These are phyloP conservation scores for Microsporum canis DNA, from an alignment of 2,329 filamentous ascomycete species.

Conservation along the genomic window DNA sequence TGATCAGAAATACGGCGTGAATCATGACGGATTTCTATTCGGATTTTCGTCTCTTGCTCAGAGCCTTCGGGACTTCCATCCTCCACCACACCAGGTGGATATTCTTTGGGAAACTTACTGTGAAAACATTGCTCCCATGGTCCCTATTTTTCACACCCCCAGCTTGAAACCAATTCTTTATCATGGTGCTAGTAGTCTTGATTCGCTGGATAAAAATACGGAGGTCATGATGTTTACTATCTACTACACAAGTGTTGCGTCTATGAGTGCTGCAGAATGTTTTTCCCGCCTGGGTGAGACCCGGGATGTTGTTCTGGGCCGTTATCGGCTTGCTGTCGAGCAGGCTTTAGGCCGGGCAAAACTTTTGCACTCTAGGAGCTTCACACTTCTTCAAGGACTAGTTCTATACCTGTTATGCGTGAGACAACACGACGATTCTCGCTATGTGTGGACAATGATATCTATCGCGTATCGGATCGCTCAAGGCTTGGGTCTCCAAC, in stretches of 20 bases:
- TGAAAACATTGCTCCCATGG: conserved; percentile 50
- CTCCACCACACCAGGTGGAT: conserved; percentile 39
- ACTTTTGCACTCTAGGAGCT: conserved; percentile 51
- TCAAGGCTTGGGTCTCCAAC: conserved; percentile 39
- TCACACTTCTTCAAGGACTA: conserved; percentile 51
- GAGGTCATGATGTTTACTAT: conserved; percentile 53
- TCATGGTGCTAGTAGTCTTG: conserved; percentile 40
- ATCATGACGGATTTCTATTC: conserved; percentile 50
- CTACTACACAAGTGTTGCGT: conserved; percentile 46
- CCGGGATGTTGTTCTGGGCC: conserved; percentile 38
- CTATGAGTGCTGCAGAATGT: conserved; percentile 33
- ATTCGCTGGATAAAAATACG: conserved; percentile 40
- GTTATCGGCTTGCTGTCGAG: conserved; percentile 53
- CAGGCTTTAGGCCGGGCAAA: conserved; percentile 53
- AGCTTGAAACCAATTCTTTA: conserved; percentile 42
- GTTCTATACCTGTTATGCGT: conserved; percentile 48
- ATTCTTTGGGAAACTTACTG: conserved; percentile 48
- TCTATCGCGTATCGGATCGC: conserved; percentile 34
- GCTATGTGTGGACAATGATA: conserved; percentile 35
- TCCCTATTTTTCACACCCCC: conserved; percentile 50
- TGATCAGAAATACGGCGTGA: conserved; percentile 26
- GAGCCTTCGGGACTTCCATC: conserved; percentile 47
- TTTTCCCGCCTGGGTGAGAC: conserved; percentile 41
- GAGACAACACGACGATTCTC: conserved; percentile 31
- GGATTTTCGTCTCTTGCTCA: conserved; percentile 47